Base-by-base conservation (phyloP, 352 stramenopile species). In the Globisporangium radiosum region DNA sequence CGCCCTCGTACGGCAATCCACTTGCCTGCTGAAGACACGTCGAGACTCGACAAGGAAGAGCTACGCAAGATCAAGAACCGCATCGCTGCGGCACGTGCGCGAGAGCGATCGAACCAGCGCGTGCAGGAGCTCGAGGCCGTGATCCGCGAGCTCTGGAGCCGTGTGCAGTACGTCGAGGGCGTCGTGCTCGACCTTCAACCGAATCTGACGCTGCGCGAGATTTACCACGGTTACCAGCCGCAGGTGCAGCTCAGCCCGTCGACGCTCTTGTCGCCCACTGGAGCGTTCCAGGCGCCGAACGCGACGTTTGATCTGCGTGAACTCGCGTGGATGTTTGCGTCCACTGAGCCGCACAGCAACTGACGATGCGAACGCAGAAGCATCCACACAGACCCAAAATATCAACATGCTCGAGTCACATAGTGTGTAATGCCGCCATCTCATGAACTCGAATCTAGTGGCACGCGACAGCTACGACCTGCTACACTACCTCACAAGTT, bases 31-130 rank as follows among this genome's bases (percentile, higher is more conserved):
- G 71, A 81, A 54, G 67, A 82, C 57, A 61, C 77, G n/a, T 62
- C 57, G 1, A 54, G 42, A 7, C 58, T 89, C 39, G 72, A 72
- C 68, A 70, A 71, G 37, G 66, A 72, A 37, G 76, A 89, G 57
- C 66, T 89, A 39, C 73, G 78, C 61, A 81, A 81, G 54, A 72
- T 83, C 53, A 89, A 89, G 63, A 89, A 89, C 65, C 79, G 79
- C 7, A 76, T 89, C 56, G 76, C 79, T 0, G 79, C 79, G 7
- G 77, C 78, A 19, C 73, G 79, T 1, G 78, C 79, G 38, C 75
- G 79, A 2, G 68, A 71, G 47, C 76, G 79, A 10, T 73, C 79
- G 5, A 73, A 86, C 55, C 76, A 82, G 25, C 75, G 78, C 37
- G 66, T 77, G 9, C 56, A 60, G 7, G 73, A 85, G 37, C 63